Evolutionary conservation across 2,329 filamentous ascomycete genomes (phyloP).

Genomic region (Microsporum canis): DNA sequence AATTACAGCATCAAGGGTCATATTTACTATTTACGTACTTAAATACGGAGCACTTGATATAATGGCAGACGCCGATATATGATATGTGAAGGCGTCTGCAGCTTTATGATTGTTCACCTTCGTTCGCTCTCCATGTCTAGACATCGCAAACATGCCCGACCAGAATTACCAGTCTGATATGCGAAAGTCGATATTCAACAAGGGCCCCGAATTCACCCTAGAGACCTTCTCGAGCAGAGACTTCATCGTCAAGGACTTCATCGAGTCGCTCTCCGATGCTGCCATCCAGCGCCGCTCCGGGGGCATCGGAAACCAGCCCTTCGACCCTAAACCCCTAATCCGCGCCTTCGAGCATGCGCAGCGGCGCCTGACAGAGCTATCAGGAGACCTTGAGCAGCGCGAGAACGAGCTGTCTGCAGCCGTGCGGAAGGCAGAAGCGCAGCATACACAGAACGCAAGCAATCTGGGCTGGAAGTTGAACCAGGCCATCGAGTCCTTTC

Average conservation of each 20-base stretch:
- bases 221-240: conserved; percentile 82
- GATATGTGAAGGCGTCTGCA: neutral
- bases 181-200: conserved; percentile 57
- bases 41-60: neutral
- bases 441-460: conserved; percentile 84
- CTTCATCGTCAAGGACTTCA: conserved; percentile 96
- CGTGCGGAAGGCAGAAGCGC: conserved; percentile 78
- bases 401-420: conserved; percentile 86
- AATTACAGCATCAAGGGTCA: neutral
- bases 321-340: conserved; percentile 95
- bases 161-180: conserved; percentile 15
- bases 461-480: conserved; percentile 81
- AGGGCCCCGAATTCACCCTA: conserved; percentile 71
- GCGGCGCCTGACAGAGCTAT: conserved; percentile 39
- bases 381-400: conserved; percentile 72
- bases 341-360: conserved; percentile 74
- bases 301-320: conserved; percentile 43
- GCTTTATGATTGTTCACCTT: neutral
- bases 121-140: conserved; percentile 9
- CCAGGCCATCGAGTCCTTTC: conserved; percentile 83
- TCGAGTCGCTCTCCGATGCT: conserved; percentile 86
- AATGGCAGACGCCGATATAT: neutral
- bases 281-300: conserved; percentile 62
- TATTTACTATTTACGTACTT: neutral
- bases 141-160: conserved; percentile 27